These are phyloP conservation scores for Russula olivacea DNA, from an alignment of 768 basidiomycete genomes.

Conservation along the genomic window DNA sequence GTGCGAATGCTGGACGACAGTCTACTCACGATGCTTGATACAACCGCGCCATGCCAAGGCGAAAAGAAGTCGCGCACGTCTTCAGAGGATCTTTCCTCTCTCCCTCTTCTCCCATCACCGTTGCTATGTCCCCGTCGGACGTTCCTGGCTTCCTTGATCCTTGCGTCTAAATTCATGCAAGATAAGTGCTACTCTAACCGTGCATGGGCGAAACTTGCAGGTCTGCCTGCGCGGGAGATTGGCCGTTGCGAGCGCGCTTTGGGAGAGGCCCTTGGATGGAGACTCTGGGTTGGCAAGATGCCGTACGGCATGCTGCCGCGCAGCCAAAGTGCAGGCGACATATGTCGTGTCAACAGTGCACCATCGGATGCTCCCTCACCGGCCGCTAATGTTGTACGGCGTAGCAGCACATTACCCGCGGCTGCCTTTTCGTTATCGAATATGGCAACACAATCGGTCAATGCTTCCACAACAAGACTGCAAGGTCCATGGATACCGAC, in stretches of 20 bases:
- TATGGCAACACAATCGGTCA: not conserved
- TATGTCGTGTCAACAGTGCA: not conserved
- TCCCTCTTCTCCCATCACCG: conserved; percentile 59
- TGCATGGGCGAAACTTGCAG: conserved; percentile 93
- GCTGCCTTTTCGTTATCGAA: not conserved
- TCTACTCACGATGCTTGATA: conserved; percentile 7
- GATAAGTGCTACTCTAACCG: conserved; percentile 91
- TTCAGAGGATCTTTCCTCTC: conserved; percentile 31
- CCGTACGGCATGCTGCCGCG: conserved; percentile 24
- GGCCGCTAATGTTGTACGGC: not conserved
- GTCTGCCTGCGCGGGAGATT: conserved; percentile 79
- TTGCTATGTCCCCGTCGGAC: conserved; percentile 84
- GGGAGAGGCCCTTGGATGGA: conserved; percentile 80
- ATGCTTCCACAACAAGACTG: not conserved
- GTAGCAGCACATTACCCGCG: conserved; percentile 16
- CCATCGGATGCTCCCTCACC: not conserved
- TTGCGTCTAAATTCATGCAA: conserved; percentile 89
- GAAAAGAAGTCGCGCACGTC: conserved; percentile 23
- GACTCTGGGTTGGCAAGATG: conserved; percentile 86
- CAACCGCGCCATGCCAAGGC: conserved; percentile 9
- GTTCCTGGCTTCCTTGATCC: conserved; percentile 81
- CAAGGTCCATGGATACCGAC: conserved; percentile 16
- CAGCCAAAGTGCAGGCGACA: conserved; percentile 18
- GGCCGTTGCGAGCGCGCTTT: conserved; percentile 84
- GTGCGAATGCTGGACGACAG: conserved; percentile 21